Percentiles rank a stretch among this genome's conserved stretches.
phyloP scores from a whole-genome alignment of 2,329 filamentous ascomycete species.

The Scopulariopsis brevicaulis region DNA sequence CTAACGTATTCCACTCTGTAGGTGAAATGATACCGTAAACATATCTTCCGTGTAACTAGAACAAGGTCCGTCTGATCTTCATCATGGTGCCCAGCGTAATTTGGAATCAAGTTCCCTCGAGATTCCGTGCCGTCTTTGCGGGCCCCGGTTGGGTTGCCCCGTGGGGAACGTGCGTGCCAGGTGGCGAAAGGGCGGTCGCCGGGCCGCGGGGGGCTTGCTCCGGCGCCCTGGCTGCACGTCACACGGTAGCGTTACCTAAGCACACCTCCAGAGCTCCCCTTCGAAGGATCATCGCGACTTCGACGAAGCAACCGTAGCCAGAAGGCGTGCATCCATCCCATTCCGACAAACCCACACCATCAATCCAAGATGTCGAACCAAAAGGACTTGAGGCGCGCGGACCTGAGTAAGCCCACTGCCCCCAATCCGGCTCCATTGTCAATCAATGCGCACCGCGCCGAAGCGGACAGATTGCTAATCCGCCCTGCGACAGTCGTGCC shows the following conservation, averaged over 20 bases:
- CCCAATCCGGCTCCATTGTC: background rate
- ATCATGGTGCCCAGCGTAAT: too few relatives aligned
- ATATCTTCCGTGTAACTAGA: too few relatives aligned
- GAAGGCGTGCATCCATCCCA: background rate
- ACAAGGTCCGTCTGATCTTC: too few relatives aligned
- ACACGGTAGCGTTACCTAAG: background rate
- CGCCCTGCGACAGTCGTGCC: slow-evolving; percentile 57
- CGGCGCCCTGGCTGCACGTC: background rate
- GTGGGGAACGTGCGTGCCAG: too few relatives aligned
- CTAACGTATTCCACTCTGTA: too few relatives aligned
- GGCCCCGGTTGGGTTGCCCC: too few relatives aligned
- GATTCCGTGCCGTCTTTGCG: too few relatives aligned
- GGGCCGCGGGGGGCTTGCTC: background rate
- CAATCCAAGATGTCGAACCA: slow-evolving; percentile 45
- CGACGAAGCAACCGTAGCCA: background rate
- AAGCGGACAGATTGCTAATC: background rate
- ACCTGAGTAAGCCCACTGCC: slow-evolving; percentile 51
- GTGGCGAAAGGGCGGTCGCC: background rate
- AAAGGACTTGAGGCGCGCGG: slow-evolving; percentile 65
- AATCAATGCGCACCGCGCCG: slow-evolving; percentile 3
- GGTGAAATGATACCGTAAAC: too few relatives aligned
- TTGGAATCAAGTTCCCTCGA: too few relatives aligned
- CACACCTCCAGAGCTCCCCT: background rate
- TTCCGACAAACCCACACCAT: background rate
- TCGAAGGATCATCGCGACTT: background rate